A percentile compares a stretch with the other conserved stretches of the same genome.
Conservation (phyloP, 257 asterid species). For the Striga asiatica region DNA sequence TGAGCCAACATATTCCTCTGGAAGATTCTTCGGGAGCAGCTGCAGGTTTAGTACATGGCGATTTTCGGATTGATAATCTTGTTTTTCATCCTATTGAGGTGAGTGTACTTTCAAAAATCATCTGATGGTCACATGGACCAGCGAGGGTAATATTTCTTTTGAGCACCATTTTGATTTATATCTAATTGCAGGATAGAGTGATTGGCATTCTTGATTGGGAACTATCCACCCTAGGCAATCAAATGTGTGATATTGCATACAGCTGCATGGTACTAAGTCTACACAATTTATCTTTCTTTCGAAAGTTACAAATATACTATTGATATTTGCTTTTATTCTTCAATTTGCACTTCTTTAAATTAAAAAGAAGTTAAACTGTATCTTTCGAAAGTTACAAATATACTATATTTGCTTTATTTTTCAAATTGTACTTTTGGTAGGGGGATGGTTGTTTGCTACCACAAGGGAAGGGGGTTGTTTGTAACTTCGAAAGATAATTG, state of each 20-base stretch:
- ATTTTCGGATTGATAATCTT: slow-evolving; percentile 88
- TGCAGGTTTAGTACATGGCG: slow-evolving; percentile 94
- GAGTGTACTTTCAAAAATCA: slow-evolving; percentile 11
- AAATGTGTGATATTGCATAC: slow-evolving; percentile 92
- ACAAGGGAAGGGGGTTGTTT: neutral
- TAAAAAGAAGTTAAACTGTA: neutral
- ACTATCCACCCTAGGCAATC: slow-evolving; percentile 88
- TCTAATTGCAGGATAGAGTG: slow-evolving; percentile 70
- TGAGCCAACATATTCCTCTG: slow-evolving; percentile 63
- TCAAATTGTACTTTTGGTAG: neutral
- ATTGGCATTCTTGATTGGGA: slow-evolving; percentile 98
- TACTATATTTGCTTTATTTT: neutral
- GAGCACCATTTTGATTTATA: neutral
- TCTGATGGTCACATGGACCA: neutral
- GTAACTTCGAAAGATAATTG: no score
- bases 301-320: no score
- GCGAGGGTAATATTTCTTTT: neutral
- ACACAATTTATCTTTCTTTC: no score
- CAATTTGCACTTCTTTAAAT: no score
- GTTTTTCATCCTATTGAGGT: slow-evolving; percentile 98
- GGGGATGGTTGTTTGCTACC: neutral
- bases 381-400: neutral
- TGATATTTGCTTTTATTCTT: neutral
- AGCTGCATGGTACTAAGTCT: slow-evolving; percentile 65
- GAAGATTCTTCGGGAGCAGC: slow-evolving; percentile 87